A percentile compares a stretch with the other conserved stretches of the same genome.
These are phyloP conservation scores for Acidomyces sp. DNA, from an alignment of 495 filamentous ascomycete genomes.

Conservation along the genomic window DNA sequence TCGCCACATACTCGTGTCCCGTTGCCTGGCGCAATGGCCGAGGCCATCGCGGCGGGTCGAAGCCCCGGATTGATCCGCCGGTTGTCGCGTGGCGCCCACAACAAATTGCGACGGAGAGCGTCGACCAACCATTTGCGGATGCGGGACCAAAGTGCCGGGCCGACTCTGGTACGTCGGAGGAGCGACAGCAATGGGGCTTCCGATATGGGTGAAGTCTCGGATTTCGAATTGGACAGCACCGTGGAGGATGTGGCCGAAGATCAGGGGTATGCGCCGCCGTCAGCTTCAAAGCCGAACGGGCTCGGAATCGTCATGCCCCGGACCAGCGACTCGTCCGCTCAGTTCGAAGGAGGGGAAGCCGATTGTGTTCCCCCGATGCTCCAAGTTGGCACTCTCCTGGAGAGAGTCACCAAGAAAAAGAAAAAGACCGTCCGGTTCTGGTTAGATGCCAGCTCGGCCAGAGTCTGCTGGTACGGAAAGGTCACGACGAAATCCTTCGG, in stretches of 20 bases:
- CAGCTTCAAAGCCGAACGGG: constrained; percentile 25
- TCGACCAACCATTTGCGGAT: constrained; percentile 57
- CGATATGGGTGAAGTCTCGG: constrained; percentile 35
- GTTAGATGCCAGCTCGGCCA: constrained; percentile 66
- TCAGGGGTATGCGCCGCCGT: constrained; percentile 24
- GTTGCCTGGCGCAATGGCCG: constrained; percentile 38
- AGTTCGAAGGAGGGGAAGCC: constrained; percentile 38
- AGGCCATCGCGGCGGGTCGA: constrained; percentile 37
- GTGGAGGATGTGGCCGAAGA: constrained; percentile 51
- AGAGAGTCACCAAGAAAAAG: constrained; percentile 73
- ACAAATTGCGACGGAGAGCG: constrained; percentile 51
- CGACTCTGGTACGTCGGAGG: constrained; percentile 70
- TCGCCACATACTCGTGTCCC: constrained; percentile 13
- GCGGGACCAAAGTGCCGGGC: constrained; percentile 76
- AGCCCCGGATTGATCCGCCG: constrained; percentile 50
- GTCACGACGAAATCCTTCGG: constrained; percentile 73
- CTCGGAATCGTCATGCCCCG: constrained; percentile 27
- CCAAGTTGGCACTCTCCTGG: constrained; percentile 60
- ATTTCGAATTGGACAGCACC: constrained; percentile 42
- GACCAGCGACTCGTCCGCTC: constrained; percentile 21
- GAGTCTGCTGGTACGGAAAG: constrained; percentile 73
- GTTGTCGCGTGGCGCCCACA: constrained; percentile 52
- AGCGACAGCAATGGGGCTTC: constrained; percentile 70
- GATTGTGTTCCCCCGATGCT: constrained; percentile 59
- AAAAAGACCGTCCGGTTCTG: constrained; percentile 61